phyloP scores from a whole-genome alignment of 2,329 filamentous ascomycete genomes.

The Nemania sp. region DNA sequence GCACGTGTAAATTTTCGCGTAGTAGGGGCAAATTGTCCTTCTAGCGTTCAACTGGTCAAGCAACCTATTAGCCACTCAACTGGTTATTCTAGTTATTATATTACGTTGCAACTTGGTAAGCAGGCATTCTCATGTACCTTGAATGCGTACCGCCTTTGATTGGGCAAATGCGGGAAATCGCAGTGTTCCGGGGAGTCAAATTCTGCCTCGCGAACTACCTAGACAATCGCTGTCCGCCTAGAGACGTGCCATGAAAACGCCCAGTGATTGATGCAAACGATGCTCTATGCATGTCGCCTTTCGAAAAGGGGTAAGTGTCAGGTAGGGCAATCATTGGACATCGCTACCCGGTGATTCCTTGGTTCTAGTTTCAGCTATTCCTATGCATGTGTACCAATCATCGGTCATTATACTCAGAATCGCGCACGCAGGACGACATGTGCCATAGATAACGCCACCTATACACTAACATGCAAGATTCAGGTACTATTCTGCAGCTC shows the following conservation, averaged over 20 bases:
- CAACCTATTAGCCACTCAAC: not conserved
- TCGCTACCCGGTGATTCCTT: not conserved
- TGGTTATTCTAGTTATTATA: not conserved
- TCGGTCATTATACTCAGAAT: not conserved
- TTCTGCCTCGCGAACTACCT: not conserved
- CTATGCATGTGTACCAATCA: not conserved
- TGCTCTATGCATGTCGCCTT: not conserved
- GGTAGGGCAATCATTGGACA: not conserved
- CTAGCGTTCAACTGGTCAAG: not conserved
- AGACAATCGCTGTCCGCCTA: not conserved
- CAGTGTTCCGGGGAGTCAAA: not conserved
- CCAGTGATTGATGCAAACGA: not conserved
- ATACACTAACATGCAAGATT: constrained; percentile 10
- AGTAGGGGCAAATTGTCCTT: not conserved
- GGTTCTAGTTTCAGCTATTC: not conserved
- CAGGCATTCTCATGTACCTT: not conserved
- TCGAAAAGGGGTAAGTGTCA: not conserved
- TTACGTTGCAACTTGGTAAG: not conserved
- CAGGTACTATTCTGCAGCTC: not conserved
- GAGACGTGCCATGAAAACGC: not conserved
- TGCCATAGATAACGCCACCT: not conserved
- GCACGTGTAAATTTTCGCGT: not conserved
- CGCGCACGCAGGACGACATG: not conserved
- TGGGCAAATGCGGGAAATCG: not conserved
- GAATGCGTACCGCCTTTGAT: not conserved